Evolutionary conservation across 768 basidiomycete species (phyloP).

Genomic region (Lepiota brunneoincarnata): DNA sequence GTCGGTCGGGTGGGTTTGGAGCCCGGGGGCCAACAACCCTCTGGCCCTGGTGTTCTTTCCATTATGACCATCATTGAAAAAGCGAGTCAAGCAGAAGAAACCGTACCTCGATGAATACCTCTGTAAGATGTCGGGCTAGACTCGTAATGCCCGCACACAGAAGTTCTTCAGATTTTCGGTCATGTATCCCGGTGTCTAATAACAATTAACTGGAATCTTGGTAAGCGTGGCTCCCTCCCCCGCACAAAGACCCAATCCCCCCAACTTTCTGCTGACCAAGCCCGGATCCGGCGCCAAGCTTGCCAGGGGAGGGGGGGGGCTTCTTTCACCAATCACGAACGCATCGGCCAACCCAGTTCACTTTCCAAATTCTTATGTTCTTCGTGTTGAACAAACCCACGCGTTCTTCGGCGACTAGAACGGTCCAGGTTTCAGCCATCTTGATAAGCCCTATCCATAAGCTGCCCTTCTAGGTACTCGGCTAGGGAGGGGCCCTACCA

Average conservation of each 20-base stretch:
- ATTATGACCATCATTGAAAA: background rate
- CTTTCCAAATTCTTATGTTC: conserved; percentile 4
- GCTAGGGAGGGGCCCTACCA: background rate
- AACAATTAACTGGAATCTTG: conserved; percentile 7
- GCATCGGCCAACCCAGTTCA: conserved; percentile 6
- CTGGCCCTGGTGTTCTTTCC: background rate
- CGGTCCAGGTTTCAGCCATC: background rate
- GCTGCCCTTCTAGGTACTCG: background rate
- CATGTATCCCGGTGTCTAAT: background rate
- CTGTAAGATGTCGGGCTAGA: too few species aligned
- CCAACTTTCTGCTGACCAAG: background rate
- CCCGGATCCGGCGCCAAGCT: background rate
- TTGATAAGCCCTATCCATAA: conserved; percentile 5
- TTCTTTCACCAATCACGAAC: background rate
- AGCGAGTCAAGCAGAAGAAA: too few species aligned
- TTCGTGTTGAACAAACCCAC: conserved; percentile 3
- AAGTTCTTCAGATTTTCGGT: too few species aligned
- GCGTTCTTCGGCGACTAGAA: conserved; percentile 10
- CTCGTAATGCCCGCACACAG: too few species aligned
- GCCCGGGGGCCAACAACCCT: background rate
- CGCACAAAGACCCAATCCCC: background rate
- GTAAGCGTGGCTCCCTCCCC: background rate
- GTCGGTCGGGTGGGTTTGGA: background rate
- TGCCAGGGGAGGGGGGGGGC: background rate
- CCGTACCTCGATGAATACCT: too few species aligned